Evolutionary conservation across 139 green algal genomes (phyloP).

Genomic region (Ulvella scutata): DNA sequence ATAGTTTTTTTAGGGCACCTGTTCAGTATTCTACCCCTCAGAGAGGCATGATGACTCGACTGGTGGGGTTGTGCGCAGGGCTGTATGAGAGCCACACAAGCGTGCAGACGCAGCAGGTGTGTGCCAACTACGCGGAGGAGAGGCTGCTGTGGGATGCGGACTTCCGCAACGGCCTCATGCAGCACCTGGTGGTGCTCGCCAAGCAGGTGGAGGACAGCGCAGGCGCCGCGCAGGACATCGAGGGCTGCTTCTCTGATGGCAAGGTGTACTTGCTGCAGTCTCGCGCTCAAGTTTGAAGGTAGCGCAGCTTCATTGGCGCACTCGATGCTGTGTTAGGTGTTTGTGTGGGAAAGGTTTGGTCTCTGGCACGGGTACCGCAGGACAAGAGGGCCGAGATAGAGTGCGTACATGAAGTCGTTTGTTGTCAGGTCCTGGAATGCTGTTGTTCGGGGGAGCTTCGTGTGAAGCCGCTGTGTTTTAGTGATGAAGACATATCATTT

Average conservation of each 20-base stretch:
- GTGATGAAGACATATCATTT: no score
- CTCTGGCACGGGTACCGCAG: no score
- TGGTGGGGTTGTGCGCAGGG: constrained; percentile 12
- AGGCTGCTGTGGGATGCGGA: constrained; percentile 44
- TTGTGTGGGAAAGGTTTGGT: no score
- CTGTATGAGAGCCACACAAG: constrained; percentile 64
- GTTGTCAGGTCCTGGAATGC: no score
- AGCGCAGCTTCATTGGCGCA: no score
- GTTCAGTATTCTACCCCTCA: neutral
- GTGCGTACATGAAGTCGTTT: no score
- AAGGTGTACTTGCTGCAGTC: constrained; percentile 58
- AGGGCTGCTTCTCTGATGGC: constrained; percentile 44
- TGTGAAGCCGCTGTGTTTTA: no score
- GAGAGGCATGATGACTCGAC: no score
- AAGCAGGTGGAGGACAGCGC: constrained; percentile 29
- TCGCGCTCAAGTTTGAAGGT: constrained; percentile 54
- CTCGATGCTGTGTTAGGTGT: no score
- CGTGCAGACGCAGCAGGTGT: constrained; percentile 17
- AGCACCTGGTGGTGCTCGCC: constrained; percentile 29
- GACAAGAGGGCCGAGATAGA: no score
- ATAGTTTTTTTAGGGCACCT: no score
- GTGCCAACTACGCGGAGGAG: constrained; percentile 40
- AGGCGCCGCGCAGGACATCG: constrained; percentile 54
- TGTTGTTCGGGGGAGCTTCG: no score
- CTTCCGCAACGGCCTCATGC: constrained; percentile 27